Evolutionary conservation across 768 basidiomycete species (phyloP).

Genomic region (Leccinum incarnatum): DNA sequence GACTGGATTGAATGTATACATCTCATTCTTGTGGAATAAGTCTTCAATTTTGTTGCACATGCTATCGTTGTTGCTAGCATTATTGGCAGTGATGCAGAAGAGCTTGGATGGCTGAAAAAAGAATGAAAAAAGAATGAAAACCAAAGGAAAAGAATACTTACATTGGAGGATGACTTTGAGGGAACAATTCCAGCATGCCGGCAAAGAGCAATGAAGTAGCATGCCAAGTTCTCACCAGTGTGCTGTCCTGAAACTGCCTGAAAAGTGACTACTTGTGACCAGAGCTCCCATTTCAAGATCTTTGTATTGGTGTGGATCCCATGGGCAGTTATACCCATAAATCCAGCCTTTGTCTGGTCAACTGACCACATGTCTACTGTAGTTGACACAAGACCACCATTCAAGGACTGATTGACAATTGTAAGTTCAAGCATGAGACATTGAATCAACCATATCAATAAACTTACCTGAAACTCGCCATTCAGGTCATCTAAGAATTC

Average conservation of each 20-base stretch:
- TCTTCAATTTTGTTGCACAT: too few species aligned
- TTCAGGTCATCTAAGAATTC: neutral
- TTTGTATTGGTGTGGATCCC: neutral
- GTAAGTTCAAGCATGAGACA: neutral
- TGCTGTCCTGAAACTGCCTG: neutral
- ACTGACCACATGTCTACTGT: neutral
- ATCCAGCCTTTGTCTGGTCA: neutral
- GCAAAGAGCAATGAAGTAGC: neutral
- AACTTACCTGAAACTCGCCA: neutral
- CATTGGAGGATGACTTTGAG: neutral
- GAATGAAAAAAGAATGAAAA: neutral
- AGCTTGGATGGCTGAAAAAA: neutral
- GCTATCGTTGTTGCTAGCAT: too few species aligned
- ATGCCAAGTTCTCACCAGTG: neutral
- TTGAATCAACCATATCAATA: too few species aligned
- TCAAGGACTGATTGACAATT: neutral
- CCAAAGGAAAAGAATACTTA: neutral
- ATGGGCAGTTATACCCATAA: neutral
- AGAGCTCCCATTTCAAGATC: neutral
- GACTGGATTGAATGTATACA: too few species aligned
- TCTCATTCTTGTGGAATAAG: too few species aligned
- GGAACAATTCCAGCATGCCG: neutral
- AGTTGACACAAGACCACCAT: neutral
- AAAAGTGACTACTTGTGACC: neutral
- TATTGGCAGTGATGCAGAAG: too few species aligned